These are phyloP conservation scores for Dactylellina sp. DNA, from an alignment of 2,329 filamentous ascomycete genomes.

Conservation along the genomic window DNA sequence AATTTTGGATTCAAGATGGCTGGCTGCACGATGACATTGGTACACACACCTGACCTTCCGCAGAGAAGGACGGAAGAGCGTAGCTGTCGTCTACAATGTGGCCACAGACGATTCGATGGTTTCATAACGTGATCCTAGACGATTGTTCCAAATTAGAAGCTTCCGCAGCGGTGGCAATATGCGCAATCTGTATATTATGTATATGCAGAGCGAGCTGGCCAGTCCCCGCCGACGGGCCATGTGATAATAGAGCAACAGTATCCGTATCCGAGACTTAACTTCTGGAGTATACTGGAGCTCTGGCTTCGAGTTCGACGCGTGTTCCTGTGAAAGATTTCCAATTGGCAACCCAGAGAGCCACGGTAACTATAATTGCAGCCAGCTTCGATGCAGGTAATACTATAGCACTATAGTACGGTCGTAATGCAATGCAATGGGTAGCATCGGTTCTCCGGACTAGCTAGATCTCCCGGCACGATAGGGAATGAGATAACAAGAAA, in stretches of 20 bases:
- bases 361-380: too few relatives aligned
- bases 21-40: slow-evolving; percentile 8
- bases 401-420: too few relatives aligned
- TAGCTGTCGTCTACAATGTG: background rate
- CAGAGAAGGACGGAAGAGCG: background rate
- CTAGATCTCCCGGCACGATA: background rate
- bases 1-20: background rate
- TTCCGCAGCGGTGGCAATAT: background rate
- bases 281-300: too few relatives aligned
- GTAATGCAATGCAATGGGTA: background rate
- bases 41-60: background rate
- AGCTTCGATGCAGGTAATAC: too few relatives aligned
- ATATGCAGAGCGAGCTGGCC: background rate
- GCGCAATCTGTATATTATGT: background rate
- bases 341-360: too few relatives aligned
- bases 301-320: too few relatives aligned
- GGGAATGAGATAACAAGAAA: too few relatives aligned
- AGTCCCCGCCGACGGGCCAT: background rate
- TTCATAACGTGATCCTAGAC: background rate
- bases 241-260: slow-evolving; percentile 16
- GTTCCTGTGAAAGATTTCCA: too few relatives aligned
- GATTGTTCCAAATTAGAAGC: background rate
- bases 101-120: slow-evolving; percentile 13
- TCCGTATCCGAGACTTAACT: too few relatives aligned
- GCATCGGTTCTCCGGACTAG: background rate